Evolutionary conservation across 148 eudicot species (phyloP), one percentile per base, ranked within the genome.

Genomic region (Mesembryanthemum crystallinum): DNA sequence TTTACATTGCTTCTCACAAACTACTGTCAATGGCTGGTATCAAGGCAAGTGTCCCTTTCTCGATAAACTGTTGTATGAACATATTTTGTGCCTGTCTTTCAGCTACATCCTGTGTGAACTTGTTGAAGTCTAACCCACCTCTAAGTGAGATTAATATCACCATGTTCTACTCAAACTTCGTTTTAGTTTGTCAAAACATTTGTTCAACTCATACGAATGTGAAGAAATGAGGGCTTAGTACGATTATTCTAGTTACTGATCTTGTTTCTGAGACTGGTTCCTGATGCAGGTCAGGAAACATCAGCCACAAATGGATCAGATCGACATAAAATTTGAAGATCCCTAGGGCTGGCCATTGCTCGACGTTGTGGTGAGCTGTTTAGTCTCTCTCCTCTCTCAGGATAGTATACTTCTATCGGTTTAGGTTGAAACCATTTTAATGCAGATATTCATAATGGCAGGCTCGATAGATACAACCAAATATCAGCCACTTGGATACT

Each of bases 1-100:
- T 87, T 39, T 94, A 91, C 70, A 73, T 81, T 81, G 98, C 97
- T 76, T 91, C 98, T 65, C 91, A 91, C 79, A 94, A 91, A 77
- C 90, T 94, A 79, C 82, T 94, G 1, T 82, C 91, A 18, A 76
- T 91, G 92, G 93, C 97, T 11, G 86, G 87, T 42, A 73, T 88
- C 51, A 94, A 91, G 80, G 97, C 84, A 85, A 85, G 88, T 32
- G 60, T 72, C 55, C 57, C 18, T 51, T 12, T 54, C 23, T 45
- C 30, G 8, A 29, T 47, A 3, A 10, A 47, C 18, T 28, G 14
- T 71, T 27, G 60, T 35, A 61, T 70, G 69, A 57, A 39, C 57
- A n/a, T 39, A 11, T 20, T 17, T 27, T 35, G 39, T 35, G 39
- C 39, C 39, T 35, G 39, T 35, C 39, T 35, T 35, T 35, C 39